phyloP scores from a whole-genome alignment of 1,284 basidiomycete genomes.

The Irpex lacteus region DNA sequence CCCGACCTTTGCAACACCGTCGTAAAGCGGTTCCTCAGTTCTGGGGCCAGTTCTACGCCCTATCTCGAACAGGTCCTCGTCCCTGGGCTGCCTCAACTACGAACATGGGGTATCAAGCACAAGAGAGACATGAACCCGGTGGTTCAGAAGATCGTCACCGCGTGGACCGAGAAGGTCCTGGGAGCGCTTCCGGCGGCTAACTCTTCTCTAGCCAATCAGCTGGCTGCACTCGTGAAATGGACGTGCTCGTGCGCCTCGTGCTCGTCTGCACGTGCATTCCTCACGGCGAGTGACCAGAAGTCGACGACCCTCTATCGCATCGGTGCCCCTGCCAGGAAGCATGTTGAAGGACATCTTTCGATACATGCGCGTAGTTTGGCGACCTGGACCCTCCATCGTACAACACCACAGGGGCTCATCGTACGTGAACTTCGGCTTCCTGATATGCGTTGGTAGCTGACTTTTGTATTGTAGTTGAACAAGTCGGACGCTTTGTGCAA shows the following conservation, averaged over 20 bases:
- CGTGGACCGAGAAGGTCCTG: slow-evolving; percentile 3
- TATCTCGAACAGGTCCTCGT: not conserved
- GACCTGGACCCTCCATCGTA: not conserved
- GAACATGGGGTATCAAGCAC: not conserved
- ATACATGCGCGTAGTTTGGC: not conserved
- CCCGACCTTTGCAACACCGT: not conserved
- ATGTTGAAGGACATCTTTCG: not conserved
- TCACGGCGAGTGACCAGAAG: not conserved
- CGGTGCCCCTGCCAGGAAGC: not conserved
- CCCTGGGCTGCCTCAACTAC: not conserved
- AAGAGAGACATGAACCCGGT: not conserved
- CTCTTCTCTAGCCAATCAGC: not conserved
- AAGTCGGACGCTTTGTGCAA: not conserved
- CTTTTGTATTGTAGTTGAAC: not conserved
- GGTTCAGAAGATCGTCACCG: not conserved
- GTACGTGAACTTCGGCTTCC: not conserved
- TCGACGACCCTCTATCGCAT: not conserved
- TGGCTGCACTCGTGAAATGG: slow-evolving; percentile 1
- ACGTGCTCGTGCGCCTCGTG: slow-evolving; percentile 1
- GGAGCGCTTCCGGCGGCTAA: not conserved
- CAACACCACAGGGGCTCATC: not conserved
- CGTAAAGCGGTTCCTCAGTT: not conserved
- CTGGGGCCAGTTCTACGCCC: not conserved
- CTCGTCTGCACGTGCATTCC: not conserved
- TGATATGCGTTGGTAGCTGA: not conserved